Conservation (phyloP, 208 protist species). For the Kentomonas sorsogonicus region DNA sequence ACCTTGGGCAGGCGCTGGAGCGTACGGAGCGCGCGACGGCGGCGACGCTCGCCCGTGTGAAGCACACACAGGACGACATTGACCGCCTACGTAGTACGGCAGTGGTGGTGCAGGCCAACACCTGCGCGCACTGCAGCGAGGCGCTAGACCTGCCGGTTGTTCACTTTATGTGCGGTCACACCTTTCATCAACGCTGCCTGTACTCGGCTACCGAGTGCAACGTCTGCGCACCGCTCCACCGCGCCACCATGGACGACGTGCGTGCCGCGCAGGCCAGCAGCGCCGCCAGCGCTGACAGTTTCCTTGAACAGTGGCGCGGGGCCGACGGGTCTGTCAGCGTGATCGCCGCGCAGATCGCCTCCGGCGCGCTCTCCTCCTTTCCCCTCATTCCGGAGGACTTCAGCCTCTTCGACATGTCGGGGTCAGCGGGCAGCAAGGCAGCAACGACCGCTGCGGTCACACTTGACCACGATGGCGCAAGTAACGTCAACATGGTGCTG, state of each 20-base stretch:
- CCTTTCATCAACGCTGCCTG: constrained; percentile 90
- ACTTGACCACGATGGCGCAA: too few relatives aligned
- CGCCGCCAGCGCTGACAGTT: too few relatives aligned
- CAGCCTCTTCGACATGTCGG: too few relatives aligned
- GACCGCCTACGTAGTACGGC: constrained; percentile 59
- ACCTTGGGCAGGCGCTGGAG: constrained; percentile 21
- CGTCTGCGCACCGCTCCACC: constrained; percentile 30
- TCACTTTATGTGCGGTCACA: constrained; percentile 94
- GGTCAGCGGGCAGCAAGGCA: too few relatives aligned
- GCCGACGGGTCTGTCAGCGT: too few relatives aligned
- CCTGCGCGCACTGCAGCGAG: constrained; percentile 78
- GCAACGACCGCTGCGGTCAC: too few relatives aligned
- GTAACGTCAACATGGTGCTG: too few relatives aligned
- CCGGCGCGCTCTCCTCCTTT: too few relatives aligned
- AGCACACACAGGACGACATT: constrained; percentile 62
- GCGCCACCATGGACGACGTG: constrained; percentile 16
- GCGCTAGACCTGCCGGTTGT: constrained; percentile 91
- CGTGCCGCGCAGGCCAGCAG: too few relatives aligned
- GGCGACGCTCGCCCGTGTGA: constrained; percentile 36
- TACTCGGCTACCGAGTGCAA: constrained; percentile 56
- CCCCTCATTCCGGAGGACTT: too few relatives aligned
- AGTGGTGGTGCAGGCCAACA: constrained; percentile 78
- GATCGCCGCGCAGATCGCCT: too few relatives aligned
- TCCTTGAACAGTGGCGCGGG: too few relatives aligned
- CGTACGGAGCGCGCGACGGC: constrained; percentile 11